Base-by-base conservation (phyloP, 306 rosid species). In the Cyamopsis tetragonoloba region DNA sequence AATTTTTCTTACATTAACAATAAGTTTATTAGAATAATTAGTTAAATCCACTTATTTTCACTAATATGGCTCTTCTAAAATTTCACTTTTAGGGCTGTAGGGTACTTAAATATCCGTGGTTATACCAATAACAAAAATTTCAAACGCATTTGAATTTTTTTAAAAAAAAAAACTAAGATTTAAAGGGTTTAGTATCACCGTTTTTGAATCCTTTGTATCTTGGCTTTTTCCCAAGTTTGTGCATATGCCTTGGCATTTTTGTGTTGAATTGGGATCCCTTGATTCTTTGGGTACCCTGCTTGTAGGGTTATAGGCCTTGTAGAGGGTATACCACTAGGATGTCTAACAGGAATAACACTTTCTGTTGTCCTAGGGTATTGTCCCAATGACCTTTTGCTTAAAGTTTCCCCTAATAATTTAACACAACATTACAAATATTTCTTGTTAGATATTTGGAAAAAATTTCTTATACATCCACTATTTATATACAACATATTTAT, bases 161-260 rank as follows among this genome's bases (percentile, higher is more conserved):
- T n/a, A n/a, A n/a, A n/a, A n/a, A n/a, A n/a, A n/a, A n/a, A n/a
- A n/a, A n/a, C n/a, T n/a, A n/a, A n/a, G n/a, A n/a, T n/a, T n/a
- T n/a, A n/a, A n/a, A n/a, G n/a, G n/a, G n/a, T n/a, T 12, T 23
- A 24, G n/a, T 18, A 14, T 79, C 76, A 87, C 95, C 87, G 15
- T 19, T 70, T 81, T 23, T 70, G 85, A 49, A 84, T 83, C 79
- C 64, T 86, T 58, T 81, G 79, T 70, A 73, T 57, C 85, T 76
- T 69, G 48, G 82, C 76, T 78, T 62, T 83, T 82, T 86, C 95
- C 97, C 96, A 86, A 71, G 76, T 78, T 74, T 85, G 82, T 27
- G 84, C 83, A 75, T 43, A 75, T 4, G 82, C 54, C 63, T 65
- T 78, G 68, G 49, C 43, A 34, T 75, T 66, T 28, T 54, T 68